Evolutionary conservation across 441 rosid genomes (phyloP), one percentile per base, ranked within the genome.

Genomic region (Adansonia grandidieri): DNA sequence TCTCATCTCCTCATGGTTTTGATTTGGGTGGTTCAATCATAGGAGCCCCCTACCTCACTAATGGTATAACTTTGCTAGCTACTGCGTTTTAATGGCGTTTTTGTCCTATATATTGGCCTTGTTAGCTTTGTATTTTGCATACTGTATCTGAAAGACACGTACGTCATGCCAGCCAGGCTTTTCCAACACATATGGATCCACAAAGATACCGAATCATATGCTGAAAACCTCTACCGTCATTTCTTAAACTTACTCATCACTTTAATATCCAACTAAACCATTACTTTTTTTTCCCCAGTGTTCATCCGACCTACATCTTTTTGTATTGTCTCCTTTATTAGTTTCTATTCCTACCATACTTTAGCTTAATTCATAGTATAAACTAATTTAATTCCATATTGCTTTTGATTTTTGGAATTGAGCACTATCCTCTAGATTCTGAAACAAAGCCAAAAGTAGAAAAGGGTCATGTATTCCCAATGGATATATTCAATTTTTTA

Each of bases 91-190:
- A 10, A 15, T 10, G 65, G 65, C 37, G 15, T 28, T 28, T 61
- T 61, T 61, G 65, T 61, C 65, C 65, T 10, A 61, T 61, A 3
- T 61, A 24, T 61, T 24, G 65, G 40, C 65, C 65, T 61, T 4
- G 65, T 61, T 61, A 61, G 40, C 65, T 61, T 61, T 61, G 40
- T 2, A 24, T 28, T 22, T 5, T 22, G 13, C 15, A 4, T 22
- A 9, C 14, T 6, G 4, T 58, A 3, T 22, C 4, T 28, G 1
- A 15, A 2, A 60, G 14, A 22, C 24, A 22, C 15, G 64, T 60
- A 20, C 37, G 22, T 20, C 14, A 61, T 28, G 32, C 32, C 32
- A 6, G 65, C 65, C 40, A 61, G 65, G 13, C 65, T 61, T 14
- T 22, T 22, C 65, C 65, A 61, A 22, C 10, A 9, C 40, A 61